These are phyloP conservation scores for Lichtheimia corymbifera DNA, from an alignment of 371 early-diverging fungal genomes.

Conservation along the genomic window DNA sequence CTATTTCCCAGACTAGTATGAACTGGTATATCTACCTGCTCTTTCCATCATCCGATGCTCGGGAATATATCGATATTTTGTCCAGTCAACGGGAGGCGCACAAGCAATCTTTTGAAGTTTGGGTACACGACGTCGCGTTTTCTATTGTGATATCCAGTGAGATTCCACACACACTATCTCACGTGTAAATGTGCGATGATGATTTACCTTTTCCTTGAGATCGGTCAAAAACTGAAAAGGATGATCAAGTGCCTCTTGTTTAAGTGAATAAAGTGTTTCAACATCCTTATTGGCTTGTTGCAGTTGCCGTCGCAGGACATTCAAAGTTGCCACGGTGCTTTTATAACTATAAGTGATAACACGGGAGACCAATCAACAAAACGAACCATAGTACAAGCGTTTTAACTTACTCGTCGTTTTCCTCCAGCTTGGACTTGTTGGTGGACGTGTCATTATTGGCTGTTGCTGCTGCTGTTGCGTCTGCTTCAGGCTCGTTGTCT, in stretches of 20 bases:
- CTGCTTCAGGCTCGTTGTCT: not conserved
- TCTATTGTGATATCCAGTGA: slow-evolving; percentile 11
- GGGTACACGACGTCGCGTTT: slow-evolving; percentile 29
- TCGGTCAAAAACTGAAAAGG: slow-evolving; percentile 53
- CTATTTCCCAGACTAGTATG: not conserved
- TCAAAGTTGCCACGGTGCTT: slow-evolving; percentile 28
- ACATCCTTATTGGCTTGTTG: slow-evolving; percentile 49
- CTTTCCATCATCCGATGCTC: slow-evolving; percentile 39
- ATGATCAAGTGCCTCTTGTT: slow-evolving; percentile 45
- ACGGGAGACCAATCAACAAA: not conserved
- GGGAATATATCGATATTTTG: slow-evolving; percentile 39
- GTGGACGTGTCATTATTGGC: not conserved
- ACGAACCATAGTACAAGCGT: not conserved
- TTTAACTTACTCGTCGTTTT: slow-evolving; percentile 40
- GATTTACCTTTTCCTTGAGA: slow-evolving; percentile 45
- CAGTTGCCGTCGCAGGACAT: slow-evolving; percentile 45
- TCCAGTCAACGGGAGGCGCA: slow-evolving; percentile 46
- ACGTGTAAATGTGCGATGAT: not conserved
- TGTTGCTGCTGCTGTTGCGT: not conserved
- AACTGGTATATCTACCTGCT: slow-evolving; percentile 19
- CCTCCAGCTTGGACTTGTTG: slow-evolving; percentile 8
- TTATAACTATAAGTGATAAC: slow-evolving; percentile 28
- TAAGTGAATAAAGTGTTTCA: slow-evolving; percentile 37
- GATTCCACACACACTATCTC: not conserved
- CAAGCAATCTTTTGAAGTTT: slow-evolving; percentile 42